Evolutionary conservation across 345 rosid species (phyloP), one percentile per base, ranked within the genome.

Genomic region (Pistacia atlantica): DNA sequence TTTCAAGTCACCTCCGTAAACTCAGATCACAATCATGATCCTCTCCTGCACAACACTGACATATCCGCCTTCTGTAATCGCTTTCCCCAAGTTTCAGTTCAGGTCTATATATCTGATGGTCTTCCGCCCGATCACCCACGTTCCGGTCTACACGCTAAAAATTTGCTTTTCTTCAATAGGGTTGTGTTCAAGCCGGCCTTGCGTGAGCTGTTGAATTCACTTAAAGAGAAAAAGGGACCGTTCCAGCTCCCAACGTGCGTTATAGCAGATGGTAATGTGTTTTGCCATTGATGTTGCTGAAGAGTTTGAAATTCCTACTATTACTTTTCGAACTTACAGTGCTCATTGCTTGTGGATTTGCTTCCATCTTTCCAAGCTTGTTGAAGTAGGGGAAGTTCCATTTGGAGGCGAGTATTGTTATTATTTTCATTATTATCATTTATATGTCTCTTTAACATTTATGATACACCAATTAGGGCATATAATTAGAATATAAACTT

Each of bases 361-460:
- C n/a, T n/a, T 22, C 25, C 78, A 52, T 20, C 33, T 88, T 16
- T 87, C 79, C 35, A 77, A 82, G 31, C 73, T 86, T 17, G 45
- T 87, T 49, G 77, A 79, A 31, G 84, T 83, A 0, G 74, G 80
- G 1, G 84, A 87, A 25, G 74, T 90, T 69, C 90, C 94, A 3
- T 70, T 83, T 63, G 55, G 13, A 82, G 88, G 90, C 77, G 0
- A 57, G 42, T 28, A 20, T 33, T 33, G 3, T 14, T 62, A 52
- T 52, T 52, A 52, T 52, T 3, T 3, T 3, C 16, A 25, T 22
- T 25, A 25, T 25, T 25, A 25, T 25, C 25, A 25, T 25, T 25
- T 25, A 25, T 25, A 25, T 22, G 25, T 25, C 25, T 25, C 25
- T 25, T 25, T 0, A 25, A 25, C 25, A 22, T 25, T 25, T 25